These are phyloP conservation scores for Xylariaceae sp. DNA, from an alignment of 2,329 filamentous ascomycete species.

Conservation along the genomic window DNA sequence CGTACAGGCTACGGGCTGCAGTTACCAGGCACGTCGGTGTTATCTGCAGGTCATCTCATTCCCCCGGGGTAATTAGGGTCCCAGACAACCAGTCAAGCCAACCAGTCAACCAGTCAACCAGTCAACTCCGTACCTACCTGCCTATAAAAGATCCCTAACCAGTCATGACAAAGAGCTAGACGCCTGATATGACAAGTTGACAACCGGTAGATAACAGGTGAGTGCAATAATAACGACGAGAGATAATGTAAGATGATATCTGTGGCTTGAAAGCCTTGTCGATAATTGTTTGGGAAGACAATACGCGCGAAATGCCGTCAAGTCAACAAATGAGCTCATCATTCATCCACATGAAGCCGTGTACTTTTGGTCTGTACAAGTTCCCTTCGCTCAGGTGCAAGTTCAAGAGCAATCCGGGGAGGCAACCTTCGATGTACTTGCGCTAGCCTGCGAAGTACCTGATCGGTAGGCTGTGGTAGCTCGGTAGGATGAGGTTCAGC, in stretches of 20 bases:
- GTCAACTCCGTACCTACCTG: neutral
- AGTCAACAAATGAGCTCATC: too few relatives aligned
- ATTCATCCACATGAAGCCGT: too few relatives aligned
- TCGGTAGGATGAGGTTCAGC: neutral
- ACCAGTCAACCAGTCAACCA: neutral
- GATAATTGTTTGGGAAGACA: too few relatives aligned
- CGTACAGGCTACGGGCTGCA: neutral
- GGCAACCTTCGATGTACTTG: too few relatives aligned
- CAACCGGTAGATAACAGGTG: neutral
- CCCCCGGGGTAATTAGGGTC: neutral
- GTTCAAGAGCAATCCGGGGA: too few relatives aligned
- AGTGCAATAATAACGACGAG: too few relatives aligned
- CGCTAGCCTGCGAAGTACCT: too few relatives aligned
- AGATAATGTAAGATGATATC: neutral
- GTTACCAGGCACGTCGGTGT: constrained; percentile 14
- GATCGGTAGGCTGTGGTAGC: too few relatives aligned
- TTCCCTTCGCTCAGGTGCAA: neutral
- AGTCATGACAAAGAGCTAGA: neutral
- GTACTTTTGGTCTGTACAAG: neutral
- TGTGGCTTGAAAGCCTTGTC: too few relatives aligned
- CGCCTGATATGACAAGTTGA: neutral
- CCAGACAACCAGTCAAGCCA: neutral
- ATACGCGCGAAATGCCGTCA: too few relatives aligned
- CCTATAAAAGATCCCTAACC: neutral
- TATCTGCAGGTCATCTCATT: constrained; percentile 17